phyloP scores from a whole-genome alignment of 2,329 filamentous ascomycete genomes.

The Pezicula radicicola region DNA sequence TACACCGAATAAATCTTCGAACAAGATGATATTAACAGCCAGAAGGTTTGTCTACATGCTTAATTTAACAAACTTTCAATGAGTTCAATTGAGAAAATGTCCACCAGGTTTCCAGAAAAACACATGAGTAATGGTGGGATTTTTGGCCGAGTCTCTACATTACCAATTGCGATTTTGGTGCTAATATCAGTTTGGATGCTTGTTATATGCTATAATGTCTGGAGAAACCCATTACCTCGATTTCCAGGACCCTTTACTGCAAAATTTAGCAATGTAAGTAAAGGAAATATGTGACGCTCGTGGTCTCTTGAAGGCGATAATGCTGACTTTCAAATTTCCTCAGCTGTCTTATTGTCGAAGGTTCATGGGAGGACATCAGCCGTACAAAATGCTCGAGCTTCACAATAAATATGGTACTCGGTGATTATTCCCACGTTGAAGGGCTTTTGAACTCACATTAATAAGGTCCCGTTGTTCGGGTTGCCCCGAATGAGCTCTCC shows the following conservation, averaged over 20 bases:
- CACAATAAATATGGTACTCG: not conserved
- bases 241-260: not conserved
- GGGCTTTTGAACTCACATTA: not conserved
- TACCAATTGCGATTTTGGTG: too few relatives aligned
- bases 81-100: too few relatives aligned
- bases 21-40: too few relatives aligned
- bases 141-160: too few relatives aligned
- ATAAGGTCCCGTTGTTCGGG: slow-evolving; percentile 16
- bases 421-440: not conserved
- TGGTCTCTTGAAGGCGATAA: not conserved
- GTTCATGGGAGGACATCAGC: not conserved
- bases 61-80: too few relatives aligned
- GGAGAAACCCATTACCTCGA: not conserved
- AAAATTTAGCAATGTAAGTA: not conserved
- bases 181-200: slow-evolving; percentile 21
- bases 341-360: not conserved
- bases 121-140: too few relatives aligned
- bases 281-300: not conserved
- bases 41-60: too few relatives aligned
- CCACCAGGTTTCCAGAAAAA: too few relatives aligned
- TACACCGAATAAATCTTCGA: too few relatives aligned
- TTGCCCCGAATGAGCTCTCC: slow-evolving; percentile 26
- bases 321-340: not conserved
- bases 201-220: not conserved
- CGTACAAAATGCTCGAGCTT: not conserved